Percentiles rank a stretch among this genome's conserved stretches.
Conservation (phyloP, 768 basidiomycete genomes). For the Kondoa malvinella region DNA sequence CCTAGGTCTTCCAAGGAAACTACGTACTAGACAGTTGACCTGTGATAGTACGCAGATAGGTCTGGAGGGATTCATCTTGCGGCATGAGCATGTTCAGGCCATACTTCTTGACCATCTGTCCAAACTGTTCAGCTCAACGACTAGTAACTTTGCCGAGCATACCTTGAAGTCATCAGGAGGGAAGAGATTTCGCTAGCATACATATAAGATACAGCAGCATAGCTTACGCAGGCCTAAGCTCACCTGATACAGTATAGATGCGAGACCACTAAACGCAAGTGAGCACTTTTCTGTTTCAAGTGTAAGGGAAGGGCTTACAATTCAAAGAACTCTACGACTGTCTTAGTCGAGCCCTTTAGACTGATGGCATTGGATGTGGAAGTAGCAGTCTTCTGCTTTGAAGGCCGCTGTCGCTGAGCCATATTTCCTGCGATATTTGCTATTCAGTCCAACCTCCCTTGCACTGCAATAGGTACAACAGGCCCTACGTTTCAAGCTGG, state of each 20-base stretch:
- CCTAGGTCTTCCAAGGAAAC: background rate
- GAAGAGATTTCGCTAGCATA: slow-evolving; percentile 87
- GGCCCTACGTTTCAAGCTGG: too few species aligned
- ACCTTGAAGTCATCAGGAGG: slow-evolving; percentile 77
- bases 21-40: slow-evolving; percentile 75
- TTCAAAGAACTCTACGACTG: slow-evolving; percentile 98
- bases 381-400: slow-evolving; percentile 1
- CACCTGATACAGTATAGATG: background rate
- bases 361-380: slow-evolving; percentile 43
- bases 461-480: too few species aligned
- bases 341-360: slow-evolving; percentile 78
- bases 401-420: background rate
- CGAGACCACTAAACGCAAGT: background rate
- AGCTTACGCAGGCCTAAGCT: background rate
- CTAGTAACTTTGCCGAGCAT: background rate
- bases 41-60: slow-evolving; percentile 85
- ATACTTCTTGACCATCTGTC: slow-evolving; percentile 95
- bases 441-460: too few species aligned
- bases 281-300: background rate
- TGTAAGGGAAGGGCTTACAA: slow-evolving; percentile 35
- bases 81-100: slow-evolving; percentile 90
- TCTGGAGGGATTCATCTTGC: slow-evolving; percentile 78
- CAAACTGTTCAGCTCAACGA: background rate
- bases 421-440: background rate
- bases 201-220: slow-evolving; percentile 34